These are phyloP conservation scores for Chrysoporthe puriensis DNA, from an alignment of 2,329 filamentous ascomycete genomes.

Conservation along the genomic window DNA sequence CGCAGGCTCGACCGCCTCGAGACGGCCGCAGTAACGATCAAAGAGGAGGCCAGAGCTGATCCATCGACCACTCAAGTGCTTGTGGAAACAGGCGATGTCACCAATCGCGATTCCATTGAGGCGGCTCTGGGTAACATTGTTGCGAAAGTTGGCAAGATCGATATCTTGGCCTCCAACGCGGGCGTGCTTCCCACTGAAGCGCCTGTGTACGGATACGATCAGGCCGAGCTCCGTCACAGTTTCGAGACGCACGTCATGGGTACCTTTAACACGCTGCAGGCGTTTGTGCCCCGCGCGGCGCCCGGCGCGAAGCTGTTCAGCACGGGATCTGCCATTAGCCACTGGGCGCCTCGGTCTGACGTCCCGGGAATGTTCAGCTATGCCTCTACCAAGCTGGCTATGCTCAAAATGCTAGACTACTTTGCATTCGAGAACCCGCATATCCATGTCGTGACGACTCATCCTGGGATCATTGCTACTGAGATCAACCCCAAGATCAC, in stretches of 20 bases:
- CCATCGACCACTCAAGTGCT: slow-evolving; percentile 4
- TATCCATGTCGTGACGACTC: slow-evolving; percentile 42
- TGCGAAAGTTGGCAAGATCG: slow-evolving; percentile 7
- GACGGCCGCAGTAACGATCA: neutral
- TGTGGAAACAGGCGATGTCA: slow-evolving; percentile 4
- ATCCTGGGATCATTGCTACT: slow-evolving; percentile 46
- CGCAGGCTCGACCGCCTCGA: too few relatives aligned
- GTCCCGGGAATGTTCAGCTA: slow-evolving; percentile 35
- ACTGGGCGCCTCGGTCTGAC: too few relatives aligned
- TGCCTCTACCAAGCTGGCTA: slow-evolving; percentile 40
- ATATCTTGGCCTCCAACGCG: slow-evolving; percentile 1
- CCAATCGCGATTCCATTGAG: neutral
- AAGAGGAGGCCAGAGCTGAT: slow-evolving; percentile 13
- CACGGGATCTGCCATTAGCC: too few relatives aligned
- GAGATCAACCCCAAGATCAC: slow-evolving; percentile 36
- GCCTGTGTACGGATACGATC: neutral
- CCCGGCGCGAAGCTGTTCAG: too few relatives aligned
- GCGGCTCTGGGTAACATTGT: slow-evolving; percentile 3
- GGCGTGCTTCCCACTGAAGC: slow-evolving; percentile 4
- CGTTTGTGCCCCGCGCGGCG: too few relatives aligned
- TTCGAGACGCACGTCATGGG: slow-evolving; percentile 2
- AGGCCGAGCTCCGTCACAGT: slow-evolving; percentile 6
- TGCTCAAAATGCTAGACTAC: slow-evolving; percentile 41
- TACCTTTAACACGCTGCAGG: too few relatives aligned
- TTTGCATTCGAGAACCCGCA: slow-evolving; percentile 42